A percentile compares a stretch with the other conserved stretches of the same genome.
phyloP scores from a whole-genome alignment of 1,284 basidiomycete species.

The Ceratobasidium sp. region DNA sequence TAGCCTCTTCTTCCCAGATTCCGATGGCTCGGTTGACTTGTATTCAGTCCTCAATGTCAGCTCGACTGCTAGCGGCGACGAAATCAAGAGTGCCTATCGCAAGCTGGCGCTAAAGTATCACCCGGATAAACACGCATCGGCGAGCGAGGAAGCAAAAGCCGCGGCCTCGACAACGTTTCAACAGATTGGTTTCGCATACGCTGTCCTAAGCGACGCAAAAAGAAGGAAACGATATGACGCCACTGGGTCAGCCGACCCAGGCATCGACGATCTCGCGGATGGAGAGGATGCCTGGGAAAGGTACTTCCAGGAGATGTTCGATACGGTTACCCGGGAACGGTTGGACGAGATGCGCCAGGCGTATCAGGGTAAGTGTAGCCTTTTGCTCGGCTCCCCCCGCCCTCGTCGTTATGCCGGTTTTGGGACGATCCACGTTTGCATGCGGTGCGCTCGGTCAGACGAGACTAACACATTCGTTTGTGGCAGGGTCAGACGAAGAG shows the following conservation, averaged over 20 bases:
- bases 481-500: constrained; percentile 83
- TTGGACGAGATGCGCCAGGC: constrained; percentile 89
- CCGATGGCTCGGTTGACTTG: constrained; percentile 61
- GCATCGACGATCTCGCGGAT: constrained; percentile 66
- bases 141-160: constrained; percentile 66
- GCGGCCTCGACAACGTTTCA: constrained; percentile 80
- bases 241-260: constrained; percentile 85
- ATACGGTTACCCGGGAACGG: constrained; percentile 81
- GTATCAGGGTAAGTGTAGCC: constrained; percentile 80
- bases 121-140: constrained; percentile 83
- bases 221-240: constrained; percentile 77
- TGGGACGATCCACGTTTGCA: constrained; percentile 26
- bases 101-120: constrained; percentile 82
- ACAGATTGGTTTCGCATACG: constrained; percentile 89
- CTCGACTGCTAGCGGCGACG: constrained; percentile 62
- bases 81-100: constrained; percentile 85
- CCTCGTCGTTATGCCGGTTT: constrained; percentile 1
- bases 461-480: constrained; percentile 34
- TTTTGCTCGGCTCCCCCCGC: neutral
- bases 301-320: constrained; percentile 90
- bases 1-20: constrained; percentile 34
- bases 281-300: constrained; percentile 90
- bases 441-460: constrained; percentile 4
- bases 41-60: constrained; percentile 73
- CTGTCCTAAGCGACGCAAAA: constrained; percentile 81